Conservation (phyloP, 768 basidiomycete genomes). For the Neoboletus brunneissimus region DNA sequence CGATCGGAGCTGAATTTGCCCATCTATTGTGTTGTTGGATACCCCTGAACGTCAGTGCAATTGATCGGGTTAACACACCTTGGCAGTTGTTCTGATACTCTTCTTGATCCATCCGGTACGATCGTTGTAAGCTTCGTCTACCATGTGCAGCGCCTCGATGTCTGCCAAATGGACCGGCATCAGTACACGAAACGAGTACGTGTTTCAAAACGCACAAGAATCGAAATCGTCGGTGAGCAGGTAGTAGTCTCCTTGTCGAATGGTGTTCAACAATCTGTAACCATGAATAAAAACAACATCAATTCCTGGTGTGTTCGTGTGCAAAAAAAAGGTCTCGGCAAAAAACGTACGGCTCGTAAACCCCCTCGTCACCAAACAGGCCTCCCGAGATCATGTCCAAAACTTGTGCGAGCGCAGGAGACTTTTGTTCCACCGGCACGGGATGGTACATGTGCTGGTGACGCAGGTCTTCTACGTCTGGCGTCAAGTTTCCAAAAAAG, state of each 20-base stretch:
- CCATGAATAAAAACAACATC: not conserved
- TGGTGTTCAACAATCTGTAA: conserved; percentile 66
- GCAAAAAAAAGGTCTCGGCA: not conserved
- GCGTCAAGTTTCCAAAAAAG: conserved; percentile 88
- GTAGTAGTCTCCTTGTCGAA: conserved; percentile 75
- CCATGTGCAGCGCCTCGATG: conserved; percentile 78
- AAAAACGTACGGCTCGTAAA: conserved; percentile 84
- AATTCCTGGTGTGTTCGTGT: not conserved
- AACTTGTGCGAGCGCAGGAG: conserved; percentile 76
- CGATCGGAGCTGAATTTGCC: conserved; percentile 96
- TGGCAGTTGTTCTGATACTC: conserved; percentile 78
- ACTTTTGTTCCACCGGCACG: conserved; percentile 76
- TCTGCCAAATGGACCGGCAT: conserved; percentile 40
- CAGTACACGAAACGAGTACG: not conserved
- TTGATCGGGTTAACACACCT: conserved; percentile 46
- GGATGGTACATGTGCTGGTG: conserved; percentile 86
- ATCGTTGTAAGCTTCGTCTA: conserved; percentile 86
- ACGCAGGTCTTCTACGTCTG: conserved; percentile 82
- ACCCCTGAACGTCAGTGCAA: conserved; percentile 62
- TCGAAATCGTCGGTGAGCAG: conserved; percentile 92
- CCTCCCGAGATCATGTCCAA: conserved; percentile 74
- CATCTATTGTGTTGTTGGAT: conserved; percentile 53
- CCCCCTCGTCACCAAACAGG: conserved; percentile 70
- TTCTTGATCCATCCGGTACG: conserved; percentile 89
- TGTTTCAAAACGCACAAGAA: conserved; percentile 56